Base-by-base conservation (phyloP, 1,139 yeast species). In the Geotrichum citri-aurantii region DNA sequence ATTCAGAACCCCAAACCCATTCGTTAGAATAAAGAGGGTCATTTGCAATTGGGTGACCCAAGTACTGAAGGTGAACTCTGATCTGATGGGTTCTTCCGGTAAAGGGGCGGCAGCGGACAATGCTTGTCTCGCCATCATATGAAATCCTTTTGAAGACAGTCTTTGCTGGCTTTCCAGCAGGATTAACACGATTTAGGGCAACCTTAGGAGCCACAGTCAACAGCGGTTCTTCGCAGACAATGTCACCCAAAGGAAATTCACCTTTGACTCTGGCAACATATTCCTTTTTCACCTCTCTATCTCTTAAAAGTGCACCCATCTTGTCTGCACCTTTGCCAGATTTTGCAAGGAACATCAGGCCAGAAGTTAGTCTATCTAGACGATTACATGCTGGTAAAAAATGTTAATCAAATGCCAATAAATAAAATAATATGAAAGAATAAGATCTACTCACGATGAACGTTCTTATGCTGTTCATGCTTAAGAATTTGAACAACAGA, bases 81-180 rank as follows among this genome's bases (percentile, higher is more conserved):
- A 93, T 90, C 69, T 93, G 99, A 71, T 93, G 99, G 0, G 98
- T 89, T 67, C 99, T 78, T 0, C 99, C 99, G 0, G 99, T 92
- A 21, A 81, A 73, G 0, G 99, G 99, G 62, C 77, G 80, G 71
- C 98, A 92, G 60, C 84, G 79, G 2, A 93, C 97, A 44, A 93
- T 78, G 59, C 96, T 82, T 0, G 86, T 75, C 6, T 69, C 70
- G 1, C 85, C 83, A 66, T 86, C 89, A 67, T 79, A 86, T 1
- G 85, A 79, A 1, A 88, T 72, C 42, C 90, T 72, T 54, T 73
- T 75, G 68, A 86, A 87, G 14, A 73, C 71, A 3, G 80, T 77
- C 40, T 66, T 69, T 56, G 78, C 74, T 0, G 83, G 79, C 70
- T 90, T 91, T 1, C 97, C 95, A 33, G 73, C 78, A 33, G 76